Conservation (phyloP, 495 filamentous ascomycete species). For the Xylaria sp. region DNA sequence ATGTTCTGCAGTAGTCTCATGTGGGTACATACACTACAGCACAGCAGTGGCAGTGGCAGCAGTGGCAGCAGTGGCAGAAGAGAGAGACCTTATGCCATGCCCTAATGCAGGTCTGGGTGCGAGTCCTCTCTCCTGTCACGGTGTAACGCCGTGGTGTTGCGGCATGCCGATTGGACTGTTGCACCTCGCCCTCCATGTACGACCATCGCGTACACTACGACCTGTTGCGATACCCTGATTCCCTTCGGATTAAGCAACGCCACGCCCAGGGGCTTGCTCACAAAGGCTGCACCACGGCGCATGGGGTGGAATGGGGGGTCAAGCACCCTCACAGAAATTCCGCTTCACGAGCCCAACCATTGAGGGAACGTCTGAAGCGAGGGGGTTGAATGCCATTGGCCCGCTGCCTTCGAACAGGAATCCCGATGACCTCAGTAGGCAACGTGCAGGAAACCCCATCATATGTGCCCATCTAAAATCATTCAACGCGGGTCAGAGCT, state of each 20-base stretch:
- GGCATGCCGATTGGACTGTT: conserved; percentile 20
- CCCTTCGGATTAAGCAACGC: conserved; percentile 19
- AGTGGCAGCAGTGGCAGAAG: conserved; percentile 16
- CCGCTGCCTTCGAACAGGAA: conserved; percentile 2
- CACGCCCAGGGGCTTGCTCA: conserved; percentile 15
- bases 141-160: conserved; percentile 23
- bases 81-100: too few species aligned
- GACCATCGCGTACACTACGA: conserved; percentile 8
- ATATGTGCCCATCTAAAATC: conserved; percentile 13
- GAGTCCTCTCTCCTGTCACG: conserved; percentile 17
- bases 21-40: background rate
- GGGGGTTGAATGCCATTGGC: conserved; percentile 1
- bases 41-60: too few species aligned
- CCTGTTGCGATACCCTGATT: conserved; percentile 11
- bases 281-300: conserved; percentile 19
- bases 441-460: conserved; percentile 14
- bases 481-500: background rate
- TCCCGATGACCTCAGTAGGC: conserved; percentile 17
- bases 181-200: conserved; percentile 10
- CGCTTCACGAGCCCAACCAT: conserved; percentile 18
- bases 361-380: conserved; percentile 16
- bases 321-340: conserved; percentile 15
- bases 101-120: conserved; percentile 29
- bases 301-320: conserved; percentile 22
- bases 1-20: conserved; percentile 16